Evolutionary conservation across 2,329 filamentous ascomycete genomes (phyloP).

Genomic region (Pyrenophora graminea): DNA sequence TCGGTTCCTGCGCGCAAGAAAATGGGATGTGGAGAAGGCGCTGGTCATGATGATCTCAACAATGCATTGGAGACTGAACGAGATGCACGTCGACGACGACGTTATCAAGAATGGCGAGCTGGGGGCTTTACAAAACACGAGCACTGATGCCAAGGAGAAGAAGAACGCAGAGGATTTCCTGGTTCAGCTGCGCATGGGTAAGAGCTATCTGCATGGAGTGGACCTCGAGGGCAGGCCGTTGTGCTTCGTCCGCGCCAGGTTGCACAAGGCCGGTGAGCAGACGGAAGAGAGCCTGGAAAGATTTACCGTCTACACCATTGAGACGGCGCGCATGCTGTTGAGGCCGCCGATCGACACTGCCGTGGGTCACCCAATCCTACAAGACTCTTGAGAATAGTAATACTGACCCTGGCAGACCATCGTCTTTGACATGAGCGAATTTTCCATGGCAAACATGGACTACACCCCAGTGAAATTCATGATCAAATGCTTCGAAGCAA

Average conservation of each 20-base stretch:
- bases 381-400: neutral
- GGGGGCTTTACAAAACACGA: slow-evolving; percentile 61
- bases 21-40: slow-evolving; percentile 91
- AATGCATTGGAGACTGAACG: slow-evolving; percentile 83
- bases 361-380: slow-evolving; percentile 59
- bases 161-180: slow-evolving; percentile 78
- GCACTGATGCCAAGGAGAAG: slow-evolving; percentile 66
- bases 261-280: slow-evolving; percentile 84
- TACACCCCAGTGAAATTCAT: slow-evolving; percentile 98
- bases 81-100: slow-evolving; percentile 87
- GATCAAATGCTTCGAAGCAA: slow-evolving; percentile 99
- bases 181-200: slow-evolving; percentile 82
- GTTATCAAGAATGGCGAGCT: slow-evolving; percentile 61
- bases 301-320: slow-evolving; percentile 92
- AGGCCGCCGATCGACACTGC: slow-evolving; percentile 84
- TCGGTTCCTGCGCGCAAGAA: slow-evolving; percentile 54
- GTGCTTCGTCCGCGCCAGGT: slow-evolving; percentile 78
- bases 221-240: slow-evolving; percentile 86
- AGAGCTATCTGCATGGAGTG: slow-evolving; percentile 86
- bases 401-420: slow-evolving; percentile 66
- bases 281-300: slow-evolving; percentile 79
- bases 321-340: slow-evolving; percentile 86
- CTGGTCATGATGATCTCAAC: slow-evolving; percentile 93
- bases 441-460: slow-evolving; percentile 96
- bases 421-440: slow-evolving; percentile 94